Conservation (phyloP, 192 early-diverging fungal species). For the Radiomyces spectabilis region DNA sequence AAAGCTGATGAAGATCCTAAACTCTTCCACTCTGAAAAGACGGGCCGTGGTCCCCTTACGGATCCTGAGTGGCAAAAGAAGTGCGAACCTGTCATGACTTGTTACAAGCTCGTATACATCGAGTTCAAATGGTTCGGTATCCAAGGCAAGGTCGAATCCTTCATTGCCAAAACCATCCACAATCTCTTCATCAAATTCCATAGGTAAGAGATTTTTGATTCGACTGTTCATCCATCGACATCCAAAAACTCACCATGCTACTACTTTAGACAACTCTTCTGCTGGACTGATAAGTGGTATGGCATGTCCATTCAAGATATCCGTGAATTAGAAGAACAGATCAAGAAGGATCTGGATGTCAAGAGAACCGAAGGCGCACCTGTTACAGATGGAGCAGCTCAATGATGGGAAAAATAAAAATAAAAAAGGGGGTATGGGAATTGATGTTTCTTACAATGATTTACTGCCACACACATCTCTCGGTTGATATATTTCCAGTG, state of each 20-base stretch:
- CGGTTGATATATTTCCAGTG: neutral
- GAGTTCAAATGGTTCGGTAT: slow-evolving; percentile 74
- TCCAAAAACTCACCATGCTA: neutral
- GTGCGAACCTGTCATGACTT: slow-evolving; percentile 71
- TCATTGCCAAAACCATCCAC: slow-evolving; percentile 52
- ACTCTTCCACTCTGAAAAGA: slow-evolving; percentile 52
- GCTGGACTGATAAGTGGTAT: slow-evolving; percentile 68
- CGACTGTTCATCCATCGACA: neutral
- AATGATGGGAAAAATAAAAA: neutral
- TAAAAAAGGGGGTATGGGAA: too few relatives aligned
- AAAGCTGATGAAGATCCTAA: slow-evolving; percentile 61
- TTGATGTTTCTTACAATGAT: neutral
- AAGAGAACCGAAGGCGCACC: slow-evolving; percentile 8
- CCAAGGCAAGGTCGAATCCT: slow-evolving; percentile 56
- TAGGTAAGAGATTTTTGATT: slow-evolving; percentile 24
- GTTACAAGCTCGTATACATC: slow-evolving; percentile 72
- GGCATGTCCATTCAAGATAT: slow-evolving; percentile 72
- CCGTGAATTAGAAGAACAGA: slow-evolving; percentile 57
- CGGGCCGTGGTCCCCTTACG: slow-evolving; percentile 59
- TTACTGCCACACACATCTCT: neutral
- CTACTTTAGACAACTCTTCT: slow-evolving; percentile 60
- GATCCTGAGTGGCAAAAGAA: slow-evolving; percentile 51
- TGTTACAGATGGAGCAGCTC: neutral
- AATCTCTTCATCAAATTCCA: slow-evolving; percentile 61
- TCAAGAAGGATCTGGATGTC: slow-evolving; percentile 52